Evolutionary conservation across 2,329 filamentous ascomycete species (phyloP), one percentile per base, ranked within the genome.

Genomic region (Trichoderma sp.): DNA sequence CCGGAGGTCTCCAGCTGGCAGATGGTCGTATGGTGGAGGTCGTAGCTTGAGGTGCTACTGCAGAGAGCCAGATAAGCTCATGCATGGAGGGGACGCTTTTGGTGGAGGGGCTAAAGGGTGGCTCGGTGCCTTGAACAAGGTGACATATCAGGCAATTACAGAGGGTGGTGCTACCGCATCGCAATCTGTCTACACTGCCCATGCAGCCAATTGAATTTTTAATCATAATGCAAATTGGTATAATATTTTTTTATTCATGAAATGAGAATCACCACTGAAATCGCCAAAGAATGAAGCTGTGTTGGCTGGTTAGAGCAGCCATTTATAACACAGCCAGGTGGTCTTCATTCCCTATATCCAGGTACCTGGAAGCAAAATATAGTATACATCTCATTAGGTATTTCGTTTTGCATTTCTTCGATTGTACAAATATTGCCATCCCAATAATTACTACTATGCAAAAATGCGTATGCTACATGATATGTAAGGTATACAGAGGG

Each of bases 401-500:
- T 24, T 21, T 8, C 2, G 7, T n/a, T 8, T 47, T 14, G n/a
- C n/a, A 16, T n/a, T 49, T 10, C 4, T 19, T 27, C n/a, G 19
- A n/a, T 47, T 49, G 47, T 24, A 33, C 16, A 16, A 53, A 8
- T 19, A 13, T 29, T 29, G 7, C n/a, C 13, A 68, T 21, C 31
- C 47, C n/a, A 61, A 61, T 24, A 19, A 16, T 16, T 16, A 43
- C 27, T 49, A 11, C 33, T 70, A 70, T 70, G 35, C 62, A 70
- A 70, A 21, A 67, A 59, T 47, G 56, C 43, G 52, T 69, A 69
- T 66, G 37, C 62, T 47, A 65, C 24, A 56, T 65, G 14, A 14
- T 55, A 59, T 59, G 53, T 59, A 40, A 37, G 37, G 63, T 52
- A 59, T 67, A 59, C 16, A 67, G 40, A 55, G 27, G 29, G 14